A percentile compares a stretch with the other conserved stretches of the same genome.
phyloP scores from a whole-genome alignment of 1,284 basidiomycete genomes.

The Boletus semigastroideus region DNA sequence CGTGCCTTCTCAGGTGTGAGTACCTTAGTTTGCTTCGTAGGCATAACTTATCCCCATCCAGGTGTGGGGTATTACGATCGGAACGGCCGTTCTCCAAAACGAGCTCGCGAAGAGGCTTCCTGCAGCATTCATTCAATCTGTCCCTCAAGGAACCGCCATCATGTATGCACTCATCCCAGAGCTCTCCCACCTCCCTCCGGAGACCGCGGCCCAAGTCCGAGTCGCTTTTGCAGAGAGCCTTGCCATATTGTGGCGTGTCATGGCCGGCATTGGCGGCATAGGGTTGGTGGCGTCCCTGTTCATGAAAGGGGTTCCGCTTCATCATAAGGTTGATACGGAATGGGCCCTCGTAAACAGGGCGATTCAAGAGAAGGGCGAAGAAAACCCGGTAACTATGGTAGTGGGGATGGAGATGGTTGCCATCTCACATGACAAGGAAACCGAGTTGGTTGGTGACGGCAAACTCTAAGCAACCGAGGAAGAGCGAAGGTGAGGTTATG shows the following conservation, averaged over 20 bases:
- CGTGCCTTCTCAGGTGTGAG: slow-evolving; percentile 28
- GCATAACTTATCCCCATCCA: neutral
- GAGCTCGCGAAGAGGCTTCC: slow-evolving; percentile 28
- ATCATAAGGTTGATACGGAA: neutral
- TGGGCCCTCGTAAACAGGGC: neutral
- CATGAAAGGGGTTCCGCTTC: slow-evolving; percentile 5
- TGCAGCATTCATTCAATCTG: slow-evolving; percentile 12
- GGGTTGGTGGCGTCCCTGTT: neutral
- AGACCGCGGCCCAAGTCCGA: neutral
- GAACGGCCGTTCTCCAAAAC: neutral
- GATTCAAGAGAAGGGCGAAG: too few species aligned
- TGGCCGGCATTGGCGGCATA: neutral
- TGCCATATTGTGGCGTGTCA: neutral
- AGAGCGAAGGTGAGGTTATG: too few species aligned
- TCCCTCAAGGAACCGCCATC: slow-evolving; percentile 11
- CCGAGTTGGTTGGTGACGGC: too few species aligned
- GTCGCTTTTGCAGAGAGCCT: slow-evolving; percentile 1
- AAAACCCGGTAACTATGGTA: too few species aligned
- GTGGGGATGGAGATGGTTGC: too few species aligned
- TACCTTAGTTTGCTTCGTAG: too few species aligned
- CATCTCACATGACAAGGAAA: too few species aligned
- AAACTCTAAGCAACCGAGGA: too few species aligned
- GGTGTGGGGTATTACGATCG: slow-evolving; percentile 1
- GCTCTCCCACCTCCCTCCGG: neutral
- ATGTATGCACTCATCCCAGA: slow-evolving; percentile 10